A percentile compares a stretch with the other conserved stretches of the same genome.
phyloP scores from a whole-genome alignment of 169 alveolate species.

The Babesia ovata region DNA sequence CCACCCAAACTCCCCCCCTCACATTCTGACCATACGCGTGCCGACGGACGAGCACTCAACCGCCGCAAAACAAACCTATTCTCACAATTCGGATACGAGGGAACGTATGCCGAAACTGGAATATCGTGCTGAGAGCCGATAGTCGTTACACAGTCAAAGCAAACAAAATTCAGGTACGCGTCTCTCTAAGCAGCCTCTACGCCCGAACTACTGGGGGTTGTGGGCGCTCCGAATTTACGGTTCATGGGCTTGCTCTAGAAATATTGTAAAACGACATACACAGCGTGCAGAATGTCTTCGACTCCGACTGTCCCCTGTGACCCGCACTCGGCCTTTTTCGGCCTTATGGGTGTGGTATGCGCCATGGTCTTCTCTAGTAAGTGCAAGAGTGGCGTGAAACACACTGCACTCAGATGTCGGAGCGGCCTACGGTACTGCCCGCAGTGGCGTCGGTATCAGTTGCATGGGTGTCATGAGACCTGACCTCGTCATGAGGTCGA shows the following conservation, averaged over 20 bases:
- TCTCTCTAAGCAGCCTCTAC: too few relatives aligned
- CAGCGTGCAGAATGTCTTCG: slow-evolving; percentile 1
- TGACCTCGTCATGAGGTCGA: slow-evolving; percentile 97
- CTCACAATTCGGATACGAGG: too few relatives aligned
- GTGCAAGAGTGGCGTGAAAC: not conserved
- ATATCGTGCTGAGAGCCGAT: too few relatives aligned
- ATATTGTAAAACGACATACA: not conserved
- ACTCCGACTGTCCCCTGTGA: slow-evolving; percentile 76
- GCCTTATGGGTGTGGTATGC: slow-evolving; percentile 97
- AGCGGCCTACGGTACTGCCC: slow-evolving; percentile 99
- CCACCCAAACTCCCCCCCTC: too few relatives aligned
- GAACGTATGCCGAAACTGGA: too few relatives aligned
- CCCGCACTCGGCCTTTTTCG: slow-evolving; percentile 94
- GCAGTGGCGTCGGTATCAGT: slow-evolving; percentile 98
- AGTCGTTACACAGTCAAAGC: not conserved
- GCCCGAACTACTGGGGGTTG: too few relatives aligned
- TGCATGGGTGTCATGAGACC: slow-evolving; percentile 99
- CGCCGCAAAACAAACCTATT: too few relatives aligned
- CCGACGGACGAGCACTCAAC: too few relatives aligned
- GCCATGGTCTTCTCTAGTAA: slow-evolving; percentile 96
- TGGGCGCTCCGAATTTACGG: too few relatives aligned
- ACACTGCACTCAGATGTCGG: slow-evolving; percentile 91
- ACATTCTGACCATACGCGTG: too few relatives aligned
- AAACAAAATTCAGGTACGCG: not conserved
- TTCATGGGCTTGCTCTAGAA: too few relatives aligned